Evolutionary conservation across 805 yeast genomes (phyloP), one percentile per base, ranked within the genome.

Genomic region (Pichia rugopelliculosa): DNA sequence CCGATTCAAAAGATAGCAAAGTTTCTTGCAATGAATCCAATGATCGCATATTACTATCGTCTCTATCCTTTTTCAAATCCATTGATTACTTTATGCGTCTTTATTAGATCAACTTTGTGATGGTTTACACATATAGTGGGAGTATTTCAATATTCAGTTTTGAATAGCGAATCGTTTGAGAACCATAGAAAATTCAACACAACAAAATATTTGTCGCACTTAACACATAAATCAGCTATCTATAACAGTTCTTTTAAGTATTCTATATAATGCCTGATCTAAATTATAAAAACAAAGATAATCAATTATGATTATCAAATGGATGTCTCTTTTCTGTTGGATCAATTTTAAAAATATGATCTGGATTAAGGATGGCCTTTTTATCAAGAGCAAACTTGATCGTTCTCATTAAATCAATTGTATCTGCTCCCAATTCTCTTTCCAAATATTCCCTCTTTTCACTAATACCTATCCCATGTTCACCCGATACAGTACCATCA

Each of bases 401-500:
- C 41, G 74, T 75, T 60, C 95, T 75, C 96, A 87, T 87, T 34
- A 81, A 61, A 56, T 78, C 79, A 23, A 87, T 73, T 0, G 93
- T 77, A 1, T 75, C 82, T 5, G 70, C 70, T 1, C 93, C 95
- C 24, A 87, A 65, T 61, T 87, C 96, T 47, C 69, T 66, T 25
- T 72, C 66, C 30, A 87, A 62, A 49, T 72, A 79, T 25, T 74
- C 75, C 53, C 90, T 66, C 59, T 87, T 87, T 41, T 61, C 65
- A 34, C 91, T 90, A 39, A 82, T 74, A 9, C 95, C 96, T 36
- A 87, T 77, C 13, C 95, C 96, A 60, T 87, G 95, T 59, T 87
- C 95, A 33, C 95, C 95, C 5, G 89, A 83, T 54, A 88, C 81
- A 1, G 96, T 87, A 1, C 95, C 95, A 45, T 86, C 95, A 36